phyloP scores from a whole-genome alignment of 2,329 filamentous ascomycete genomes.

The Triangularia setosa region DNA sequence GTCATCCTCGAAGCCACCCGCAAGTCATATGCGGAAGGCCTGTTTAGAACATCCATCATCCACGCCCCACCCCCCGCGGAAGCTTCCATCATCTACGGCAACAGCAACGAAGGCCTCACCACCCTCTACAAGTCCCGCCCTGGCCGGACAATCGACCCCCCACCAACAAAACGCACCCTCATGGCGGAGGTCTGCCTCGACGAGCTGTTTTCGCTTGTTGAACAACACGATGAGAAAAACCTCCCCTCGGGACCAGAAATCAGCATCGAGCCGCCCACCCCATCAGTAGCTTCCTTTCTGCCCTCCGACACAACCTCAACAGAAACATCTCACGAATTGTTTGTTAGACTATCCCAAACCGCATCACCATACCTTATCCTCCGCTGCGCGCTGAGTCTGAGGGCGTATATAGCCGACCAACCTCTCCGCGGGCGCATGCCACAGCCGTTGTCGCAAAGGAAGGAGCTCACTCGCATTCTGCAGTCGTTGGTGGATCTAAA shows the following conservation, averaged over 20 bases:
- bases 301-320: not conserved
- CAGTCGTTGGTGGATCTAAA: conserved; percentile 61
- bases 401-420: conserved; percentile 85
- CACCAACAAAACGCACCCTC: conserved; percentile 59
- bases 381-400: conserved; percentile 74
- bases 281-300: conserved; percentile 35
- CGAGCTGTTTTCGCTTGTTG: conserved; percentile 69
- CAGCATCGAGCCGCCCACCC: conserved; percentile 43
- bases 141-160: conserved; percentile 68
- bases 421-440: conserved; percentile 86
- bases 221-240: conserved; percentile 42
- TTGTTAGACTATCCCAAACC: conserved; percentile 65
- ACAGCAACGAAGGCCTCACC: conserved; percentile 45
- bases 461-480: conserved; percentile 72
- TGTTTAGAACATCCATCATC: conserved; percentile 81
- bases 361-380: conserved; percentile 79
- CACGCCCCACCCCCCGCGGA: conserved; percentile 59
- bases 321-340: conserved; percentile 35
- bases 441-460: conserved; percentile 74
- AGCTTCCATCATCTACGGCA: conserved; percentile 52
- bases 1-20: conserved; percentile 64
- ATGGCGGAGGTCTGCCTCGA: conserved; percentile 80
- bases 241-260: conserved; percentile 32
- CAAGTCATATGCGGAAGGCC: conserved; percentile 64
- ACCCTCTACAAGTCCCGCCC: conserved; percentile 61